These are phyloP conservation scores for Amauroascus verrucosus DNA, from an alignment of 2,329 filamentous ascomycete genomes.

Conservation along the genomic window DNA sequence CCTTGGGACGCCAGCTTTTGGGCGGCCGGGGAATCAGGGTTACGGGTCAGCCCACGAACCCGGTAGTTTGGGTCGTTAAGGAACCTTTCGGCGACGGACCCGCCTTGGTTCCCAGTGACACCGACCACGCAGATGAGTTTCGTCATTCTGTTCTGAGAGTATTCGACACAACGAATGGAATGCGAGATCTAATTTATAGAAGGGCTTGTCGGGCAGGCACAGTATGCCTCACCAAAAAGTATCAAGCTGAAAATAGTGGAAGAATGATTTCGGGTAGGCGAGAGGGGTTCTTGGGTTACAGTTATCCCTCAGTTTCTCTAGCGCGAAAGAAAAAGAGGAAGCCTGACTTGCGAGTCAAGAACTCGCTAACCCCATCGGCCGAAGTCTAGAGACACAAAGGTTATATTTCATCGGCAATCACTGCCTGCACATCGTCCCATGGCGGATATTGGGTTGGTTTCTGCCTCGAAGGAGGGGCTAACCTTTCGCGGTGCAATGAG, in stretches of 20 bases:
- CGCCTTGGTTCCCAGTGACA: constrained; percentile 45
- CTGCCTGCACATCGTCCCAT: background rate
- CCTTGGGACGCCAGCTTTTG: constrained; percentile 23
- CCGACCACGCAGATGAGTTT: constrained; percentile 23
- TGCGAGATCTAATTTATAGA: background rate
- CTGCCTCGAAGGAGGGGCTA: background rate
- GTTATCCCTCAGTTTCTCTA: too few relatives aligned
- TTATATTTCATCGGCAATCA: background rate
- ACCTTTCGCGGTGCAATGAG: background rate
- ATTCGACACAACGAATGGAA: background rate
- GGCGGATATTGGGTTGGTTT: background rate
- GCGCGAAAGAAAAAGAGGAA: too few relatives aligned
- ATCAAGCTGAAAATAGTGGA: too few relatives aligned
- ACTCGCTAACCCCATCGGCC: background rate
- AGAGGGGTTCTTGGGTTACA: too few relatives aligned
- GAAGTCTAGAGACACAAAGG: too few relatives aligned
- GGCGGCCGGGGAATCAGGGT: constrained; percentile 26
- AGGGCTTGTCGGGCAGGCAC: too few relatives aligned
- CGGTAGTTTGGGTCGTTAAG: constrained; percentile 40
- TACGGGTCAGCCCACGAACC: constrained; percentile 44
- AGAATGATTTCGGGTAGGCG: too few relatives aligned
- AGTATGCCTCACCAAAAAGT: too few relatives aligned
- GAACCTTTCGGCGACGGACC: constrained; percentile 39
- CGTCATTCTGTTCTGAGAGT: background rate
- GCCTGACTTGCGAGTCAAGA: background rate